phyloP scores from a whole-genome alignment of 75 land plant genomes.

The Cunninghamia lanceolata region DNA sequence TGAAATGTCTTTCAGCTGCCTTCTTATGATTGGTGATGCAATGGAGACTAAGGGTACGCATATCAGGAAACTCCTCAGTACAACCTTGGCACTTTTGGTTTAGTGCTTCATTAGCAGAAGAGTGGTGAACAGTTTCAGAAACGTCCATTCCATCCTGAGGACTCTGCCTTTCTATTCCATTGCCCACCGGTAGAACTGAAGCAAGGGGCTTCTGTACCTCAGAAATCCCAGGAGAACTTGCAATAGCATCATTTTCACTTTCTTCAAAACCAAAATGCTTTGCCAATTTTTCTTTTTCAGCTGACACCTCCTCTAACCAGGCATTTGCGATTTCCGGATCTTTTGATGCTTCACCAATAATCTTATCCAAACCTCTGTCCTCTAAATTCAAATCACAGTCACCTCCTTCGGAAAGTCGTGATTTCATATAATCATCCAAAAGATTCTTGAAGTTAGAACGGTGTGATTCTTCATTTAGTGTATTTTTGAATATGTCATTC shows the following conservation, averaged over 20 bases:
- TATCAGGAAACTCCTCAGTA: conserved; percentile 55
- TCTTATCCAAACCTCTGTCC: conserved; percentile 50
- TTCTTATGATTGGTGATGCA: conserved; percentile 67
- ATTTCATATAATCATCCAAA: conserved; percentile 61
- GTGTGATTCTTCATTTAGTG: background rate
- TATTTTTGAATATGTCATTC: conserved; percentile 6
- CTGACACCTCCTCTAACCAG: conserved; percentile 55
- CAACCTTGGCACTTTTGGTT: conserved; percentile 58
- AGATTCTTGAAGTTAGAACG: conserved; percentile 32
- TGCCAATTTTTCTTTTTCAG: conserved; percentile 62
- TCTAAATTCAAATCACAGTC: conserved; percentile 20
- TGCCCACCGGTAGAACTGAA: background rate
- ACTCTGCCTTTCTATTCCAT: conserved; percentile 1
- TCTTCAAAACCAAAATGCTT: conserved; percentile 50
- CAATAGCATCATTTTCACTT: conserved; percentile 10
- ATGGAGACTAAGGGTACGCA: conserved; percentile 54
- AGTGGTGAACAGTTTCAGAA: background rate
- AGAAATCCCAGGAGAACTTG: background rate
- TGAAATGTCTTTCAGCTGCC: conserved; percentile 78
- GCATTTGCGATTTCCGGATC: conserved; percentile 47
- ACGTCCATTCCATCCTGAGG: conserved; percentile 10
- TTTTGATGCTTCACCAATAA: conserved; percentile 55
- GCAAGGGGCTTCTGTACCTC: background rate
- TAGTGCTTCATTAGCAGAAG: background rate
- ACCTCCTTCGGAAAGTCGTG: conserved; percentile 37